Base-by-base conservation (phyloP, 441 rosid species). In the Macaranga tanarius region DNA sequence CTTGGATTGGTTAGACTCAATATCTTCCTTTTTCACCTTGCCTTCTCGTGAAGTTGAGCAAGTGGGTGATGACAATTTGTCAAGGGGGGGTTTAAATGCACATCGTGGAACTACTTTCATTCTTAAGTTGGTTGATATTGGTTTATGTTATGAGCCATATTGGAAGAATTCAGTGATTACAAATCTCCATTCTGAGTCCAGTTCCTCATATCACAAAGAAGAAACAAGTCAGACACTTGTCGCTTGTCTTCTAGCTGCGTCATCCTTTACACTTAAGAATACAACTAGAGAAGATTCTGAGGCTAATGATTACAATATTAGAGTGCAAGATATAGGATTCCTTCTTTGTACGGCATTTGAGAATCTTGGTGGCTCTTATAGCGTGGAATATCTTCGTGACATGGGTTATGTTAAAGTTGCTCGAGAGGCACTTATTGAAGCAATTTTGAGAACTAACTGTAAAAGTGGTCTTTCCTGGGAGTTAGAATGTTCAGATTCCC, bases 321-420 rank as follows among this genome's bases (percentile, higher is more conserved):
- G 87, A 80, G 84, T 84, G 76, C 92, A 90, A 79, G 98, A 96
- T 81, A 78, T 92, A 66, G 99, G 99, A 50, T 84, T 96, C 79
- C 99, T 93, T 81, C 84, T 96, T 76, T 80, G 89, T 76, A 20
- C 76, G 50, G 86, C 86, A 57, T 79, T 81, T 79, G 80, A 84
- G 74, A 85, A 84, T 77, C 84, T 85, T 51, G 78, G 81, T 77
- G 88, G 85, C 67, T 65, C 76, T 79, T 91, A 93, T 76, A 84
- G 88, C 73, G 87, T 83, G 73, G 79, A 86, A 69, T 74, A 88
- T 83, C 97, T 96, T 71, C 86, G 62, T 60, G 81, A 83, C 80
- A 69, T 68, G 83, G 97, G 98, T 71, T 96, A 84, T 79, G 88
- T 88, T 71, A 96, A 88, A 88, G 90, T 96, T 85, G 98, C 98